Evolutionary conservation across 73 alveolate genomes (phyloP).

Genomic region (Tetrahymena thermophila): DNA sequence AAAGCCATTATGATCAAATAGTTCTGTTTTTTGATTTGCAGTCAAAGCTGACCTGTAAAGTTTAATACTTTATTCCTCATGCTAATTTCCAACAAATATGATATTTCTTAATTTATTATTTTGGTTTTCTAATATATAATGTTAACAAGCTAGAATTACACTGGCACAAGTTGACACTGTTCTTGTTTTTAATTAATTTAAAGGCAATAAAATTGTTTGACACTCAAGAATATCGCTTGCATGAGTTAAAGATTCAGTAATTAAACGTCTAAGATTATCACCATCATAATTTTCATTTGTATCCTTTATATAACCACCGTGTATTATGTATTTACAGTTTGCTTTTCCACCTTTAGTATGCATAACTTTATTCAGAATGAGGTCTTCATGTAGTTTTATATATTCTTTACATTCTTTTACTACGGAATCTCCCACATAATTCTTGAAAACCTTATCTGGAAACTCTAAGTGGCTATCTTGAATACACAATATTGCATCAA

Average conservation of each 20-base stretch:
- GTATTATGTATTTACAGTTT: not conserved
- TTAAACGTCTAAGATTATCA: not conserved
- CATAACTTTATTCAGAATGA: not conserved
- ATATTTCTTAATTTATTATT: not conserved
- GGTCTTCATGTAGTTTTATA: not conserved
- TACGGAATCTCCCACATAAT: not conserved
- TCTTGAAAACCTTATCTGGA: not conserved
- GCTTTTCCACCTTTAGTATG: not conserved
- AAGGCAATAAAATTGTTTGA: not conserved
- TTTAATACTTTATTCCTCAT: not conserved
- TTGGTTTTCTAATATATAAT: not conserved
- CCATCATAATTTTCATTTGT: not conserved
- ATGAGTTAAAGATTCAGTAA: not conserved
- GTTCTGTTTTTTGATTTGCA: not conserved
- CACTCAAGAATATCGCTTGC: not conserved
- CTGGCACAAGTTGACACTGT: not conserved
- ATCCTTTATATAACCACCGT: not conserved
- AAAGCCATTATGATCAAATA: not conserved
- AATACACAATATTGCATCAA: not conserved
- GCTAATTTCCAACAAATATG: not conserved
- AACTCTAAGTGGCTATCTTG: not conserved
- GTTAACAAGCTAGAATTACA: not conserved
- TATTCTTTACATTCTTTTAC: not conserved
- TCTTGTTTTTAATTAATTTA: not conserved
- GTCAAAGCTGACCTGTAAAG: not conserved